phyloP scores from a whole-genome alignment of 441 rosid genomes.

The Populus trichocarpa region DNA sequence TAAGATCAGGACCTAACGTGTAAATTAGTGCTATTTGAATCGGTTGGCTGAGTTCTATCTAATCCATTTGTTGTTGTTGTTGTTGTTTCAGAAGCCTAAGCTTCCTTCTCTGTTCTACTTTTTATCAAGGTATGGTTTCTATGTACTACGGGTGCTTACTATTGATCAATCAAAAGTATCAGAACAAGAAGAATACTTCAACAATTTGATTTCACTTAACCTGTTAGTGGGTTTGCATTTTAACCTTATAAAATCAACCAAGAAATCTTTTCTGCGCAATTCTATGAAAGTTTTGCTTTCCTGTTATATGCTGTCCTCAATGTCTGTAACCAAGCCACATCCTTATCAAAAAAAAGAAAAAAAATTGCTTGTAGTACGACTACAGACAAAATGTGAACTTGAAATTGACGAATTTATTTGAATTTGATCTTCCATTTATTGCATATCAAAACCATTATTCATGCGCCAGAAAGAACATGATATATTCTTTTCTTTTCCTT shows the following conservation, averaged over 20 bases:
- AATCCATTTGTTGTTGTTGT: constrained; percentile 11
- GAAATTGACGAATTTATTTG: not conserved
- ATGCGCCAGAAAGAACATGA: not conserved
- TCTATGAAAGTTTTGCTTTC: not conserved
- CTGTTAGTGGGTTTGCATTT: not conserved
- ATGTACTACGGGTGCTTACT: not conserved
- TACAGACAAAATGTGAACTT: too few species aligned
- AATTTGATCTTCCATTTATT: too few species aligned
- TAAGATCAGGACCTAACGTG: constrained; percentile 30
- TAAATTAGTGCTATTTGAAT: constrained; percentile 11
- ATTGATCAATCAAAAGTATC: too few species aligned
- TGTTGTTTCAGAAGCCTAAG: constrained; percentile 24
- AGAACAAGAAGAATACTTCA: too few species aligned
- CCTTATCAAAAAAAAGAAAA: not conserved
- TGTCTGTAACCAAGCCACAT: not conserved
- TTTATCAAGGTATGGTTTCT: not conserved
- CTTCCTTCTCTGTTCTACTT: not conserved
- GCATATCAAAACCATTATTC: not conserved
- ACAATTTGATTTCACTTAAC: not conserved
- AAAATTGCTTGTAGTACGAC: too few species aligned
- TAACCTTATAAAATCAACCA: not conserved
- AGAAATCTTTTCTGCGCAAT: not conserved
- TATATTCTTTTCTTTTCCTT: not conserved
- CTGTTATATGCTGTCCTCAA: not conserved
- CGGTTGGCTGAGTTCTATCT: not conserved